Base-by-base conservation (phyloP, 2,329 filamentous ascomycete species). In the Trichoderma simmonsii region DNA sequence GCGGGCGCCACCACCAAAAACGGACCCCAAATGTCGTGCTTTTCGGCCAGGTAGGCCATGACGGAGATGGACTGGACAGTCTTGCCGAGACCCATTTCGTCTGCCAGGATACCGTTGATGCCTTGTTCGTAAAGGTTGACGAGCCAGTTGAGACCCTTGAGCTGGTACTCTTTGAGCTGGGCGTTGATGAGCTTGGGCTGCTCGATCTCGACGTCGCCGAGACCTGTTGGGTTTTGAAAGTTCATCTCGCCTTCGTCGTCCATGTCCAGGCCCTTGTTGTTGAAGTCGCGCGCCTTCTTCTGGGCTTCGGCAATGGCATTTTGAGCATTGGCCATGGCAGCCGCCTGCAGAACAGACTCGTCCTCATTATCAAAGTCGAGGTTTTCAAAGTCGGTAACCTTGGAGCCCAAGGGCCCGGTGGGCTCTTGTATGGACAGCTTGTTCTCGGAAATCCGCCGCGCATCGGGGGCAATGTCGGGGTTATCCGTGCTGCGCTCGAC, bases 1-100 rank as follows among this genome's bases (percentile, higher is more conserved):
- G 96, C 94, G 0, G 96, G 96, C 0, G 96, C 96, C 74, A 99
- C 97, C 75, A 99, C 96, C 63, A 99, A 83, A 85, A 98, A 98
- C 0, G 96, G 96, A 8, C 96, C 96, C 96, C 95, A 98, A 76
- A 98, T 97, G 79, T 97, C 95, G 85, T 99, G 94, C 77, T 95
- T 92, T 84, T 99, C 95, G 2, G 96, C 96, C 36, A 99, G 90
- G 79, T 99, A 98, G 2, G 95, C 95, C 96, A 99, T 98, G 80
- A 99, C 95, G 0, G 96, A 98, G 74, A 99, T 99, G 26, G 95
- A 98, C 84, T 99, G 96, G 6, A 99, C 94, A 24, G 96, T 99
- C 84, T 99, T 99, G 81, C 96, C 96, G 28, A 99, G 93, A 90
- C 96, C 96, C 96, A 99, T 99, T 84, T 99, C 96, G 81, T 99